A percentile compares a stretch with the other conserved stretches of the same genome.
phyloP scores from a whole-genome alignment of 1,284 basidiomycete species.

The Singerocomus inundabilis region DNA sequence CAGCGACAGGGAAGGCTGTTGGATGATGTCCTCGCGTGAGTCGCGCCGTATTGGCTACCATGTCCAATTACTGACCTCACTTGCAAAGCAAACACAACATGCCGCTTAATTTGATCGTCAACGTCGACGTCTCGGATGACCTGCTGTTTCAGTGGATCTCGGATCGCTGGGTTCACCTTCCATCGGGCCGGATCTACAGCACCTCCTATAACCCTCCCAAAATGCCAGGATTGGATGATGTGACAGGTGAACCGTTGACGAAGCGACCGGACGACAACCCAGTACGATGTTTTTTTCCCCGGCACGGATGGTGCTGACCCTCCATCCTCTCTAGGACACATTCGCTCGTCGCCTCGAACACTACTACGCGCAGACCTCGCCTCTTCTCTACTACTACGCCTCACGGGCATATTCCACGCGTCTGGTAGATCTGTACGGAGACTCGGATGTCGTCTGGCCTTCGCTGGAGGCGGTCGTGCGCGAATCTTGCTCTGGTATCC shows the following conservation, averaged over 20 bases:
- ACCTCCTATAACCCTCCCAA: slow-evolving; percentile 87
- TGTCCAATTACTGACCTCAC: not conserved
- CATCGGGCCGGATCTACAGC: slow-evolving; percentile 93
- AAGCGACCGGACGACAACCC: slow-evolving; percentile 93
- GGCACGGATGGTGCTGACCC: slow-evolving; percentile 5
- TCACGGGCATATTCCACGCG: slow-evolving; percentile 32
- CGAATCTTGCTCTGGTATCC: slow-evolving; percentile 16
- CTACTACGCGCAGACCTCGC: slow-evolving; percentile 84
- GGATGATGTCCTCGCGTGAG: slow-evolving; percentile 67
- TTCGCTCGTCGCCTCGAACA: slow-evolving; percentile 78
- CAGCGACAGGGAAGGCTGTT: slow-evolving; percentile 84
- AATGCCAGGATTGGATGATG: slow-evolving; percentile 82
- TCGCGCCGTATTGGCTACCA: slow-evolving; percentile 3
- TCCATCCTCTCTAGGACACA: slow-evolving; percentile 60
- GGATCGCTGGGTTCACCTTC: slow-evolving; percentile 89
- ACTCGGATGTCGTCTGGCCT: slow-evolving; percentile 28
- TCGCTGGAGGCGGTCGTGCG: slow-evolving; percentile 20
- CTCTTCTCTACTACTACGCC: slow-evolving; percentile 78
- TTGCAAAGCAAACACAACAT: slow-evolving; percentile 48
- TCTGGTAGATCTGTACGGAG: slow-evolving; percentile 25
- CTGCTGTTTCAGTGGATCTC: slow-evolving; percentile 88
- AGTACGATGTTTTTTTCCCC: slow-evolving; percentile 45
- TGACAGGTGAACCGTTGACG: slow-evolving; percentile 88
- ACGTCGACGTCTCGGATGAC: slow-evolving; percentile 87
- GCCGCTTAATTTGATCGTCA: slow-evolving; percentile 82